Conservation (phyloP, 2,329 filamentous ascomycete genomes). For the Exophiala sp. region DNA sequence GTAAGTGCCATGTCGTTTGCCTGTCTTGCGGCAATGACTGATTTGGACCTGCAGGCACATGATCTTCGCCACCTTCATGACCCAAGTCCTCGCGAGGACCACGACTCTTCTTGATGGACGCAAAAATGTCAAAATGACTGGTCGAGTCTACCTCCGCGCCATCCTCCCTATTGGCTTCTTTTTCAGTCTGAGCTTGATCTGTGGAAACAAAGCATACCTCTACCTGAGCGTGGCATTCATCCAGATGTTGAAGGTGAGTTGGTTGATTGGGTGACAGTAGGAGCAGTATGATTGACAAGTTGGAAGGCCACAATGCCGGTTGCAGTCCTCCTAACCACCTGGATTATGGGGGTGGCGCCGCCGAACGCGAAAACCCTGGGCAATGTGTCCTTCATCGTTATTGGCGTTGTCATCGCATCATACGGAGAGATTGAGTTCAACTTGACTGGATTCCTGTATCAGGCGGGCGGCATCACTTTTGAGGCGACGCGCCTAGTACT, state of each 20-base stretch:
- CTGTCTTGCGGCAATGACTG: background rate
- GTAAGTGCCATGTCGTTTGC: background rate
- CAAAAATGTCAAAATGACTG: constrained; percentile 96
- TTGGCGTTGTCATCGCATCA: constrained; percentile 91
- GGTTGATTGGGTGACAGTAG: constrained; percentile 24
- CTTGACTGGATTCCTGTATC: constrained; percentile 52
- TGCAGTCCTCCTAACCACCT: constrained; percentile 82
- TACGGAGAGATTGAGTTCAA: constrained; percentile 92
- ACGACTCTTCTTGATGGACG: constrained; percentile 86
- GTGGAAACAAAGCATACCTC: constrained; percentile 90
- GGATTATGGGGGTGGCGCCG: constrained; percentile 76
- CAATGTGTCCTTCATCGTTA: constrained; percentile 90
- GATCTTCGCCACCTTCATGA: constrained; percentile 86
- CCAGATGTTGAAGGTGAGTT: constrained; percentile 93
- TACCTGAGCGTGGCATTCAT: constrained; percentile 96
- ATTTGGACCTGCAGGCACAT: constrained; percentile 54
- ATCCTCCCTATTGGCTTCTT: constrained; percentile 93
- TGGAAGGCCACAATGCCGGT: constrained; percentile 83
- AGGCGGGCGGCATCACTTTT: constrained; percentile 69
- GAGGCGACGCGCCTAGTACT: constrained; percentile 77
- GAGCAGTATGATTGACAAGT: constrained; percentile 1
- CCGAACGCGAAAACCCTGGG: constrained; percentile 80
- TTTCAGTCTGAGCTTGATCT: constrained; percentile 94
- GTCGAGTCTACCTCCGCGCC: constrained; percentile 82
- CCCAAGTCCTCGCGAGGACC: constrained; percentile 84